Percentiles rank a stretch among this genome's conserved stretches.
phyloP scores from a whole-genome alignment of 768 basidiomycete species.

The Trametes gibbosa region DNA sequence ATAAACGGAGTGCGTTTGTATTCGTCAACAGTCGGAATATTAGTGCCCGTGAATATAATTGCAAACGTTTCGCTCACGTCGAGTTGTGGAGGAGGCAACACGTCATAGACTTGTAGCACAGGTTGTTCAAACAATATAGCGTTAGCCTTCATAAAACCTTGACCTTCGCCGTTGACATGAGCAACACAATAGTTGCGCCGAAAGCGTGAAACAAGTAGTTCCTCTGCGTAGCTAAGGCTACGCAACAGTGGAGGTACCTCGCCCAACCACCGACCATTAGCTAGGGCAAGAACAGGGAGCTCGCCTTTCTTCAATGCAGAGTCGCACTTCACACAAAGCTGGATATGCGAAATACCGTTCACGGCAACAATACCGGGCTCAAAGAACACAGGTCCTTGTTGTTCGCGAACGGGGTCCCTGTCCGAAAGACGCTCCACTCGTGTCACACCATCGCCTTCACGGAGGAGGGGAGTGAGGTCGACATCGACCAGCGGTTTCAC shows the following conservation, averaged over 20 bases:
- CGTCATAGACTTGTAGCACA: slow-evolving; percentile 30
- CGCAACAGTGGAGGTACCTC: slow-evolving; percentile 13
- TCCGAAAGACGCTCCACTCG: too few species aligned
- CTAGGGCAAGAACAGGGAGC: neutral
- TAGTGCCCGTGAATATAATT: slow-evolving; percentile 33
- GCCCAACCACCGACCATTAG: slow-evolving; percentile 24
- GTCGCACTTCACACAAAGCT: too few species aligned
- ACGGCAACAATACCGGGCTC: too few species aligned
- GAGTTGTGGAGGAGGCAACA: slow-evolving; percentile 30
- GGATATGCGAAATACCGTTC: too few species aligned
- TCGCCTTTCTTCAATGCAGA: too few species aligned
- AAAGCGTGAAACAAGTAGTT: slow-evolving; percentile 12
- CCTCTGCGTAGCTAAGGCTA: slow-evolving; percentile 15
- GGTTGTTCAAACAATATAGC: slow-evolving; percentile 33
- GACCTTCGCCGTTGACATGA: neutral
- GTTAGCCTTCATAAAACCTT: slow-evolving; percentile 35
- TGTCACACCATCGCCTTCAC: too few species aligned
- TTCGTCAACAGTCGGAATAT: slow-evolving; percentile 23
- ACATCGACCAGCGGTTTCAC: too few species aligned
- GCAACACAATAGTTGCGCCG: slow-evolving; percentile 21
- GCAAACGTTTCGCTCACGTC: slow-evolving; percentile 35
- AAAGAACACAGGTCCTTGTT: too few species aligned
- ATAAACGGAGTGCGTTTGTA: slow-evolving; percentile 22
- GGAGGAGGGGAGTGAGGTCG: too few species aligned
- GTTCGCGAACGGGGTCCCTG: too few species aligned